Conservation (phyloP, 805 yeast species). For the Zygosaccharomyces bisporus region DNA sequence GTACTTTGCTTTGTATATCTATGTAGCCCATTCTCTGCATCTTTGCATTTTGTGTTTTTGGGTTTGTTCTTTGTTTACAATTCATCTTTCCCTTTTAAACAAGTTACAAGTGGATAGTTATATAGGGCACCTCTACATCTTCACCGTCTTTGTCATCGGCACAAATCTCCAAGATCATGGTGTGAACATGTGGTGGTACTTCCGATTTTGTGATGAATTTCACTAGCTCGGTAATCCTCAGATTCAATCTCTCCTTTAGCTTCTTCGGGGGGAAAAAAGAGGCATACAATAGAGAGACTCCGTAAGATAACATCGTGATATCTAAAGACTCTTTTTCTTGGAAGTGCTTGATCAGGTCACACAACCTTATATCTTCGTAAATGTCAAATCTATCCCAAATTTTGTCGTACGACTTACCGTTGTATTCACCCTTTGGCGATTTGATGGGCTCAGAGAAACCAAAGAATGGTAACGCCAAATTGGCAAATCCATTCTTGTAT, state of each 20-base stretch:
- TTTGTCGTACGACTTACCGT: constrained; percentile 71
- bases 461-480: constrained; percentile 90
- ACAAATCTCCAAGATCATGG: constrained; percentile 83
- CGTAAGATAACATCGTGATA: constrained; percentile 87
- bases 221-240: constrained; percentile 70
- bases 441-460: constrained; percentile 96
- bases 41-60: too few species aligned
- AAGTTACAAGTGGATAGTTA: constrained; percentile 54
- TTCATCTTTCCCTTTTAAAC: neutral
- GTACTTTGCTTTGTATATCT: neutral
- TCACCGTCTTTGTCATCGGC: constrained; percentile 91
- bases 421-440: constrained; percentile 78
- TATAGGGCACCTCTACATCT: constrained; percentile 92
- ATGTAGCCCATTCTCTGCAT: too few species aligned
- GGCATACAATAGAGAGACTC: constrained; percentile 85
- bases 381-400: constrained; percentile 95
- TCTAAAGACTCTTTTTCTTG: constrained; percentile 79
- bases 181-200: constrained; percentile 65
- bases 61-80: too few species aligned
- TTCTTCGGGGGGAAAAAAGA: constrained; percentile 92
- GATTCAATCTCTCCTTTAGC: constrained; percentile 65
- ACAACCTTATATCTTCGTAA: constrained; percentile 69
- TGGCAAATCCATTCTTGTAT: constrained; percentile 88
- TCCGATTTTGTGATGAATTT: constrained; percentile 84
- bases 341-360: constrained; percentile 70